phyloP scores from a whole-genome alignment of 345 rosid species.

The Tarenaya hassleriana region DNA sequence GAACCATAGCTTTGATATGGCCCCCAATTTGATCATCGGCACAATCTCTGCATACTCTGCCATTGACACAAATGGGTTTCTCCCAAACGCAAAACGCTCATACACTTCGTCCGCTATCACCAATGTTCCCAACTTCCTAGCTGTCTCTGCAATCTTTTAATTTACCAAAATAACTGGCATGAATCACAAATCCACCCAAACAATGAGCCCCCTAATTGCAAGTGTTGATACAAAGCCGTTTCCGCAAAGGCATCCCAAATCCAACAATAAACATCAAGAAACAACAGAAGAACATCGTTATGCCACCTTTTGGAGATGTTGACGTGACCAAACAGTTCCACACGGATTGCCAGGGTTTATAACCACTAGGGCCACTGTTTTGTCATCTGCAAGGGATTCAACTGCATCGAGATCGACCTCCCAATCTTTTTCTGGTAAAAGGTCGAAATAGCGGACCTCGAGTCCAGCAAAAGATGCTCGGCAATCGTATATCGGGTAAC shows the following conservation, averaged over 20 bases:
- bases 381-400: constrained; percentile 58
- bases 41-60: constrained; percentile 41
- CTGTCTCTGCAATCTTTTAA: constrained; percentile 53
- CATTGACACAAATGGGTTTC: constrained; percentile 42
- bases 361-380: constrained; percentile 49
- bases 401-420: constrained; percentile 53
- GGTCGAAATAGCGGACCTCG: constrained; percentile 51
- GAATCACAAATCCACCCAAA: too few species aligned
- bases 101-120: constrained; percentile 57
- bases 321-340: constrained; percentile 49
- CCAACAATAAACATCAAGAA: background rate
- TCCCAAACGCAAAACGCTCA: constrained; percentile 38
- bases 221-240: too few species aligned
- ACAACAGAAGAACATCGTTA: background rate
- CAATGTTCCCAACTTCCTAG: constrained; percentile 38
- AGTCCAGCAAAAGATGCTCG: constrained; percentile 33
- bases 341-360: constrained; percentile 62
- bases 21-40: constrained; percentile 44
- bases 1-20: constrained; percentile 48
- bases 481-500: constrained; percentile 45
- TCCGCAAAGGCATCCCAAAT: too few species aligned
- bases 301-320: constrained; percentile 44
- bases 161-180: background rate
- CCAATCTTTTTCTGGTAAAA: constrained; percentile 58
- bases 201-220: too few species aligned